Base-by-base conservation (phyloP, 495 filamentous ascomycete species). In the Penicillium pancosmium region DNA sequence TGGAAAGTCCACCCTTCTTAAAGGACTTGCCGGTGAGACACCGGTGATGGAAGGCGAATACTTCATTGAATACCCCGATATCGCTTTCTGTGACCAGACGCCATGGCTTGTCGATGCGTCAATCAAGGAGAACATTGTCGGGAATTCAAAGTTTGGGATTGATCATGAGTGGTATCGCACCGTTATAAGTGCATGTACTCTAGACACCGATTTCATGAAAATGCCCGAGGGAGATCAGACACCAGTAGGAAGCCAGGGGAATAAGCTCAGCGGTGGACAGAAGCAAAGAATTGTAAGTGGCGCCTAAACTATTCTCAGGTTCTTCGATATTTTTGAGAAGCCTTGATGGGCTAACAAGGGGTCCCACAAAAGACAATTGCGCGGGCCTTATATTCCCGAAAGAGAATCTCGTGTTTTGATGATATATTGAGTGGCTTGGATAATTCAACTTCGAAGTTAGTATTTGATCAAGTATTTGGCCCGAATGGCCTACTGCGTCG, bases 211-310 rank as follows among this genome's bases (percentile, higher is more conserved):
- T 61, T 38, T 78, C 10, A 33, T 48, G 8, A 51, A 35, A 3
- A 49, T 62, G 15, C 47, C 88, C 0, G 78, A 85, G 59, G 83
- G 88, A 9, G 91, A 94, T 61, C 63, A 76, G 52, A 93, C 90
- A 0, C 84, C 90, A 66, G 90, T 93, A 60, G 91, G 91, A 15
- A 90, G 91, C 64, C 80, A 88, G 19, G 91, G 91, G 27, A 89
- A 92, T 61, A 91, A 87, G 1, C 82, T 94, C 5, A 92, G 88
- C 43, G 91, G 91, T 40, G 91, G 91, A 3, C 91, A 94, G 68
- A 93, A 92, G 63, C 88, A 92, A 65, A 49, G 51, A 27, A 54
- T 52, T n/a, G 35, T 57, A 43, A 46, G 27, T 49, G 16, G 41
- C 8, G 7, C 8, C 23, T 23, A 23, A 23, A 4, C 23, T 4